phyloP scores from a whole-genome alignment of 352 stramenopile species.

The Pythium volutum region DNA sequence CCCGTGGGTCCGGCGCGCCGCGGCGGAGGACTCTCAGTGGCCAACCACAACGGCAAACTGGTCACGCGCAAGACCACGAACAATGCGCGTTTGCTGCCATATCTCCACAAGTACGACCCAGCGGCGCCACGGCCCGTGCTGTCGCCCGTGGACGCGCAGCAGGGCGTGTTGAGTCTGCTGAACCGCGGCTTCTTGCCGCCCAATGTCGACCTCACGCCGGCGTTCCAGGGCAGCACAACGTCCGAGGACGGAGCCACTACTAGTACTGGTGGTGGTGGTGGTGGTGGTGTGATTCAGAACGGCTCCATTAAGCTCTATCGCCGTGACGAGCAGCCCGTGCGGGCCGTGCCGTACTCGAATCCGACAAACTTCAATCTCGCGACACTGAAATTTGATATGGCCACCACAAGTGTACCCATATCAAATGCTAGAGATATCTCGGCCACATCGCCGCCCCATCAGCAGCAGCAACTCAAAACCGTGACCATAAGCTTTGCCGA shows the following conservation, averaged over 20 bases:
- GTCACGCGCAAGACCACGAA: constrained; percentile 62
- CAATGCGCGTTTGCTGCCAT: constrained; percentile 56
- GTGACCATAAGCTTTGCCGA: constrained; percentile 22
- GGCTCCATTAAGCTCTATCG: constrained; percentile 49
- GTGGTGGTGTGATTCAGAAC: constrained; percentile 55
- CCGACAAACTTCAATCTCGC: constrained; percentile 71
- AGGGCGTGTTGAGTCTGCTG: constrained; percentile 64
- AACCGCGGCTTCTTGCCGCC: constrained; percentile 68
- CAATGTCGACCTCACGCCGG: constrained; percentile 58
- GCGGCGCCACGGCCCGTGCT: constrained; percentile 49
- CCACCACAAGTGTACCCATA: constrained; percentile 2
- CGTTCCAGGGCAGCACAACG: constrained; percentile 32
- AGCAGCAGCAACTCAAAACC: constrained; percentile 14
- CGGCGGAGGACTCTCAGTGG: constrained; percentile 13
- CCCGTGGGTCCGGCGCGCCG: constrained; percentile 4
- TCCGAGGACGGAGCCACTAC: no score
- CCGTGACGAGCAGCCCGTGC: constrained; percentile 47
- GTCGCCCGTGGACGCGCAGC: constrained; percentile 50
- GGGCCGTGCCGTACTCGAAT: constrained; percentile 50
- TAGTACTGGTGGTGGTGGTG: neutral
- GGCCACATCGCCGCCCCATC: neutral
- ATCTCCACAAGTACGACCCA: constrained; percentile 67
- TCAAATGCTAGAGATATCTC: constrained; percentile 1
- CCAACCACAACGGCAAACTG: constrained; percentile 21
- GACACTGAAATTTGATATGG: constrained; percentile 76